Evolutionary conservation across 257 asterid species (phyloP).

Genomic region (Ajuga chamaepitys): DNA sequence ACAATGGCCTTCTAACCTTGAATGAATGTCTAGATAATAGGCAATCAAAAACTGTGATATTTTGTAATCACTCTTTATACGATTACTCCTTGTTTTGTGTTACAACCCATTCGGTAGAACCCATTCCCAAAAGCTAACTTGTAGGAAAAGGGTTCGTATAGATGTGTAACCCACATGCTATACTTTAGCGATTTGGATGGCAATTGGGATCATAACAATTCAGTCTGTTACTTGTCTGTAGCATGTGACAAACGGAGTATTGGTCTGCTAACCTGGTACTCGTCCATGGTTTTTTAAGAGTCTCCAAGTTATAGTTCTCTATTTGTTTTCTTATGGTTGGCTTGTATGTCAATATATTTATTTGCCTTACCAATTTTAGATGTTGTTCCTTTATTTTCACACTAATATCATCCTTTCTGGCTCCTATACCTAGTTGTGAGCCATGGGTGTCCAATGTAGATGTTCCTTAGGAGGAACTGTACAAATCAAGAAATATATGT

Average conservation of each 20-base stretch:
- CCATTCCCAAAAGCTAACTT: too few relatives aligned
- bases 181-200: too few relatives aligned
- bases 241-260: neutral
- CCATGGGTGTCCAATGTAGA: neutral
- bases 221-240: constrained; percentile 2
- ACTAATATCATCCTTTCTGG: neutral
- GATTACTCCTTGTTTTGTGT: neutral
- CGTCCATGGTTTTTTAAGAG: neutral
- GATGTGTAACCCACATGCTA: too few relatives aligned
- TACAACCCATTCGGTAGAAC: too few relatives aligned
- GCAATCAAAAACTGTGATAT: neutral
- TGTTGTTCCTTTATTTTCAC: neutral
- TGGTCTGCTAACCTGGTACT: neutral
- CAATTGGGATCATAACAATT: too few relatives aligned
- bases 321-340: neutral
- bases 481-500: neutral
- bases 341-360: neutral
- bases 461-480: neutral
- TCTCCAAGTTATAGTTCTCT: neutral
- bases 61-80: neutral
- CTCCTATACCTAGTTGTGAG: neutral
- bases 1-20: neutral
- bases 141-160: too few relatives aligned
- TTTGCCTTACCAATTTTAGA: neutral
- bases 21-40: constrained; percentile 1